Percentiles rank a stretch among this genome's conserved stretches.
phyloP scores from a whole-genome alignment of 805 yeast genomes.

The Tetrapisispora arboricola region DNA sequence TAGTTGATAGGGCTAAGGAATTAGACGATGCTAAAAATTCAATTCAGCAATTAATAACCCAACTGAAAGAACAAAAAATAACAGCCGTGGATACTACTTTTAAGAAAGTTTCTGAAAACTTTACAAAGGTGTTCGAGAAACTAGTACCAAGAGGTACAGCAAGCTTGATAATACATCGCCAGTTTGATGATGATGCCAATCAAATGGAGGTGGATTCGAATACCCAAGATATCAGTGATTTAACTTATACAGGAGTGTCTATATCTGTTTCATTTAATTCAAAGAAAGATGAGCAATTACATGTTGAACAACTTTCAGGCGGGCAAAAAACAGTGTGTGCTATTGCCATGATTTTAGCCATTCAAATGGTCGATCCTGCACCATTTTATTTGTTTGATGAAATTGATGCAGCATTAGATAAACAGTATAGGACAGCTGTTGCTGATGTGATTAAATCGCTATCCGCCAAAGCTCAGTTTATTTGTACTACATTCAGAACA shows the following conservation, averaged over 20 bases:
- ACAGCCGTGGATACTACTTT: constrained; percentile 75
- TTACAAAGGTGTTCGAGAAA: constrained; percentile 62
- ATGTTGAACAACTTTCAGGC: constrained; percentile 87
- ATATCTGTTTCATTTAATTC: constrained; percentile 86
- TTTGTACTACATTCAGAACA: constrained; percentile 91
- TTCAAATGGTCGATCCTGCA: constrained; percentile 92
- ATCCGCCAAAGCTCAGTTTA: constrained; percentile 71
- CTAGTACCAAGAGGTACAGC: constrained; percentile 83
- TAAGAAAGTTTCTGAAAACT: constrained; percentile 61
- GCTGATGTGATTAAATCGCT: constrained; percentile 62
- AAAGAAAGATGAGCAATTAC: constrained; percentile 70
- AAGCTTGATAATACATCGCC: constrained; percentile 51
- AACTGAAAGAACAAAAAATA: constrained; percentile 67
- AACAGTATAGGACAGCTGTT: constrained; percentile 82
- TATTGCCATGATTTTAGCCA: constrained; percentile 82
- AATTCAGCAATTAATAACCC: constrained; percentile 59
- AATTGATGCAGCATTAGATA: constrained; percentile 90
- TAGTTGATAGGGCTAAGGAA: constrained; percentile 56
- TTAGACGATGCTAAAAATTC: constrained; percentile 60
- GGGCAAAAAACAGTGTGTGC: constrained; percentile 98
- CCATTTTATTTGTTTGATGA: constrained; percentile 95
- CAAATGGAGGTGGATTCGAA: constrained; percentile 13
- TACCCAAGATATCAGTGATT: constrained; percentile 7
- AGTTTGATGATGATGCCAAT: constrained; percentile 15
- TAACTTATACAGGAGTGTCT: constrained; percentile 65